A percentile compares a stretch with the other conserved stretches of the same genome.
Evolutionary conservation across 306 rosid genomes (phyloP).

Genomic region (Castanopsis chinensis): DNA sequence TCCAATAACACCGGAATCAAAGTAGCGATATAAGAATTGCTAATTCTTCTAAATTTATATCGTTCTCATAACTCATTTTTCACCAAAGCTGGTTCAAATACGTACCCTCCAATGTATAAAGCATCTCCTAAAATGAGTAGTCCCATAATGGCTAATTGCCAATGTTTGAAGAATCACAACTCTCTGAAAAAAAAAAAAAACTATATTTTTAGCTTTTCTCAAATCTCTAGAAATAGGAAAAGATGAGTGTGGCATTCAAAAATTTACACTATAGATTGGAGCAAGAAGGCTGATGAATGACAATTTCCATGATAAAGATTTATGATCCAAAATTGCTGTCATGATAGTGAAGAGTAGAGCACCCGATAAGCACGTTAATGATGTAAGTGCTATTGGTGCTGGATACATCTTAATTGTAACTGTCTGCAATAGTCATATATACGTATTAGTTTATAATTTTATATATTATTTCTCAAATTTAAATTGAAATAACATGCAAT

Average conservation of each 20-base stretch:
- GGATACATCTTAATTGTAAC: constrained; percentile 13
- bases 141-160: constrained; percentile 2
- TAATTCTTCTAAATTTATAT: not conserved
- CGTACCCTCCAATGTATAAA: constrained; percentile 26
- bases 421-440: constrained; percentile 5
- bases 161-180: constrained; percentile 14
- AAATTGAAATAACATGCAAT: no score
- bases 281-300: constrained; percentile 29
- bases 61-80: not conserved
- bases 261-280: constrained; percentile 8
- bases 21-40: not conserved
- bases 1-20: constrained; percentile 6
- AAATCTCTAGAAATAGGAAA: not conserved
- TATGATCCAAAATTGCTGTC: constrained; percentile 18
- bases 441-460: no score
- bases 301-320: constrained; percentile 25
- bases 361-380: constrained; percentile 14
- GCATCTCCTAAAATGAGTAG: constrained; percentile 20
- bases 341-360: constrained; percentile 19
- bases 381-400: constrained; percentile 24
- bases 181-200: constrained; percentile 2
- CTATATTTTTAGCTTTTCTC: not conserved
- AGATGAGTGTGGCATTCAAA: not conserved
- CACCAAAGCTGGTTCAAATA: not conserved
- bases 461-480: no score